phyloP scores from a whole-genome alignment of 2,329 filamentous ascomycete species.

The Arthrinium puccinioides region DNA sequence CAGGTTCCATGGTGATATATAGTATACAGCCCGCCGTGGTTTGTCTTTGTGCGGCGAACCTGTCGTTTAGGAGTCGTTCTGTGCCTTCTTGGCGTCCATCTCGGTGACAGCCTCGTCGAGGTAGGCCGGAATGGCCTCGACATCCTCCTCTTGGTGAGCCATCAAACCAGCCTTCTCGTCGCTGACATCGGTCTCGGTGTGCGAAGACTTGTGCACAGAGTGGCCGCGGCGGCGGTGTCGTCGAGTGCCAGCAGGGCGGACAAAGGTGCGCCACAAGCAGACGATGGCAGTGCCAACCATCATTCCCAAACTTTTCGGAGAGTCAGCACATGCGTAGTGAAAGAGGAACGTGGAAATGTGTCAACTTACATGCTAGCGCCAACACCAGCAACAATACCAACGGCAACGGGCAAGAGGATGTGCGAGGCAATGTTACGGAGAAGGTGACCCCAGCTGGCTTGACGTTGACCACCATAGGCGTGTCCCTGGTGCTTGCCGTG shows the following conservation, averaged over 20 bases:
- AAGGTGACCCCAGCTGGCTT: constrained; percentile 36
- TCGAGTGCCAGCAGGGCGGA: constrained; percentile 28
- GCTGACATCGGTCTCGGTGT: constrained; percentile 26
- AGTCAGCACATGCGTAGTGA: constrained; percentile 17
- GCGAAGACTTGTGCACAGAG: constrained; percentile 25
- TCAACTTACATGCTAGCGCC: constrained; percentile 53
- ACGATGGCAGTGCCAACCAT: constrained; percentile 55
- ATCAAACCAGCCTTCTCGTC: constrained; percentile 47
- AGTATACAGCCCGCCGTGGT: not conserved
- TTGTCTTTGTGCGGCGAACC: not conserved
- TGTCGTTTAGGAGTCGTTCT: constrained; percentile 15
- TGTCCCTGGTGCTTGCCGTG: constrained; percentile 17
- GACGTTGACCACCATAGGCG: constrained; percentile 12
- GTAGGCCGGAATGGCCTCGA: constrained; percentile 21
- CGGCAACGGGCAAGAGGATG: constrained; percentile 59
- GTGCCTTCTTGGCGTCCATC: constrained; percentile 20
- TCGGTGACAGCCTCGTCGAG: constrained; percentile 15
- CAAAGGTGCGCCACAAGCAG: constrained; percentile 48
- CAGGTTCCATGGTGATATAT: no score
- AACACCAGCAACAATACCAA: constrained; percentile 63
- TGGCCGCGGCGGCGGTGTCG: constrained; percentile 23
- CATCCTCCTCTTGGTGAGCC: constrained; percentile 26
- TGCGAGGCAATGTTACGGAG: constrained; percentile 51
- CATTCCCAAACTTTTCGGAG: constrained; percentile 48
- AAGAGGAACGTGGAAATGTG: not conserved